Evolutionary conservation across 176 grass and related monocot species (phyloP).

Genomic region (Oryza meyeriana): DNA sequence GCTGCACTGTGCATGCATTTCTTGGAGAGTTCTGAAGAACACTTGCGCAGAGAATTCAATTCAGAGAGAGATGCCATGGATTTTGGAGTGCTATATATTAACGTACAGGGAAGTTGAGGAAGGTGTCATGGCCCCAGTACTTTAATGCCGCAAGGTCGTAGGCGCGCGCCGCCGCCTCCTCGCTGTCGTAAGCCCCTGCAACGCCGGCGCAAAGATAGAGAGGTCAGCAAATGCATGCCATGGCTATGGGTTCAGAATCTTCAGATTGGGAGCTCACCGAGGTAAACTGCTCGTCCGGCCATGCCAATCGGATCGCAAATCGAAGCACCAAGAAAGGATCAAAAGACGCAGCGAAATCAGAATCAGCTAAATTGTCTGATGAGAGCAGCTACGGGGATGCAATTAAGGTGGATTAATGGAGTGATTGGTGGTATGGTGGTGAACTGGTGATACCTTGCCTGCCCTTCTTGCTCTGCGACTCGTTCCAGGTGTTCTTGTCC

Average conservation of each 20-base stretch:
- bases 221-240: not conserved
- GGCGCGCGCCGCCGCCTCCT: constrained; percentile 79
- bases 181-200: constrained; percentile 72
- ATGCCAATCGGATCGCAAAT: not conserved
- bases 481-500: constrained; percentile 75
- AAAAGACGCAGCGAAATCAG: not conserved
- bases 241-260: not conserved
- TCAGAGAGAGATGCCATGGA: not conserved
- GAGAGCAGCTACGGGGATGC: no score
- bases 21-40: not conserved
- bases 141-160: constrained; percentile 90
- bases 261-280: constrained; percentile 49
- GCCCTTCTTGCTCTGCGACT: constrained; percentile 70
- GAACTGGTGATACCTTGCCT: constrained; percentile 53
- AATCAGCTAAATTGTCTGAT: not conserved
- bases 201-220: not conserved
- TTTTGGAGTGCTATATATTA: not conserved
- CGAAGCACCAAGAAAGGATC: not conserved
- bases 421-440: not conserved
- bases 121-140: constrained; percentile 70
- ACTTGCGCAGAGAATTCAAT: not conserved
- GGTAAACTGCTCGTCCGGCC: constrained; percentile 50
- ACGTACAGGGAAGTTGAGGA: constrained; percentile 81
- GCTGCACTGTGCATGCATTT: not conserved
- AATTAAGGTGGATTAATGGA: not conserved